Percentiles rank a stretch among this genome's conserved stretches.
Evolutionary conservation across 2,329 filamentous ascomycete genomes (phyloP).

Genomic region (Colletotrichum truncatum): DNA sequence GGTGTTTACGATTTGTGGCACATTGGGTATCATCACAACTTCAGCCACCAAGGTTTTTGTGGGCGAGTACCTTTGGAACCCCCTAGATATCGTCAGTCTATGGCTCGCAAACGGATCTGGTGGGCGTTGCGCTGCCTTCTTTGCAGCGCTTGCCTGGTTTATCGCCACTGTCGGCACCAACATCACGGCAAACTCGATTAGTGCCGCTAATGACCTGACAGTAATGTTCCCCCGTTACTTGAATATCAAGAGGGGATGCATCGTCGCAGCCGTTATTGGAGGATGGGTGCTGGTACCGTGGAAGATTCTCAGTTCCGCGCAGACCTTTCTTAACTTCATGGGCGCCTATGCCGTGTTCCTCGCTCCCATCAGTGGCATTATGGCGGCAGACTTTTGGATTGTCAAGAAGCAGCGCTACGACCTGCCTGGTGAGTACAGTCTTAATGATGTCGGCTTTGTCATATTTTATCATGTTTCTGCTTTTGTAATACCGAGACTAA

Average conservation of each 20-base stretch:
- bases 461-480: not conserved
- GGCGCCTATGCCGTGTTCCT: conserved; percentile 68
- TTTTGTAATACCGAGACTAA: not conserved
- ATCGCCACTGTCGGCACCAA: conserved; percentile 65
- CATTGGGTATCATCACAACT: conserved; percentile 64
- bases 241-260: conserved; percentile 64
- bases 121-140: conserved; percentile 52
- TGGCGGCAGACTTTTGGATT: conserved; percentile 69
- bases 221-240: conserved; percentile 61
- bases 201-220: conserved; percentile 64
- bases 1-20: conserved; percentile 52
- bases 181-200: conserved; percentile 65
- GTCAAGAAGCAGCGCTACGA: conserved; percentile 61
- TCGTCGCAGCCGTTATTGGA: conserved; percentile 61
- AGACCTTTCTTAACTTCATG: conserved; percentile 72
- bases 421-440: conserved; percentile 37
- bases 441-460: not conserved
- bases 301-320: conserved; percentile 70
- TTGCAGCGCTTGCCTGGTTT: conserved; percentile 61
- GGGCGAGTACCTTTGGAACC: conserved; percentile 56
- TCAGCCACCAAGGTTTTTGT: conserved; percentile 58
- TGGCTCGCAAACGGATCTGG: conserved; percentile 53
- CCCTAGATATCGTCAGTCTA: conserved; percentile 52
- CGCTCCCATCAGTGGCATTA: conserved; percentile 69
- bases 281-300: conserved; percentile 71